Evolutionary conservation across 805 yeast species (phyloP).

Genomic region (Isabelozyma pseudorhagii): DNA sequence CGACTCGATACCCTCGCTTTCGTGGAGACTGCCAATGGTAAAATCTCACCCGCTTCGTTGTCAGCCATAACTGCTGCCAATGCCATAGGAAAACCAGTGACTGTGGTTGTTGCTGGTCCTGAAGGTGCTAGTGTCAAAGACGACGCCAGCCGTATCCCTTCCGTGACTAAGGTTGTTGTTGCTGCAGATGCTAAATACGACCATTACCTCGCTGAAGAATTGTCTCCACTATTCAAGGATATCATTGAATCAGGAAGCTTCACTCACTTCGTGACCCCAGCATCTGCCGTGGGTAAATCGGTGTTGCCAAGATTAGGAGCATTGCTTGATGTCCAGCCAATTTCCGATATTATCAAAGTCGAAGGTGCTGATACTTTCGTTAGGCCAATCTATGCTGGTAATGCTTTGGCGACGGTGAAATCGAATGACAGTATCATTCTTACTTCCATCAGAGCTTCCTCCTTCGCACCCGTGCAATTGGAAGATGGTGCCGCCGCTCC

Average conservation of each 20-base stretch:
- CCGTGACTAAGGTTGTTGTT: constrained; percentile 53
- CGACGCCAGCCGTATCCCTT: constrained; percentile 51
- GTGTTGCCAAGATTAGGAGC: constrained; percentile 87
- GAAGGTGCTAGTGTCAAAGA: constrained; percentile 47
- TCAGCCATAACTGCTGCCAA: constrained; percentile 76
- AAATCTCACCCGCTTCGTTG: constrained; percentile 64
- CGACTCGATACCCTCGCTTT: constrained; percentile 62
- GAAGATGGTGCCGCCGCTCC: constrained; percentile 39
- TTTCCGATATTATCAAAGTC: constrained; percentile 76
- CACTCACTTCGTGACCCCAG: constrained; percentile 75
- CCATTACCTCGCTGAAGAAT: constrained; percentile 74
- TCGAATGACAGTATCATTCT: constrained; percentile 63
- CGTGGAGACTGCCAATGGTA: constrained; percentile 58
- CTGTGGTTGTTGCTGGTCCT: constrained; percentile 73
- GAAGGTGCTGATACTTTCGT: constrained; percentile 68
- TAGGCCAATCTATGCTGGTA: constrained; percentile 96
- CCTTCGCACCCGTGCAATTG: constrained; percentile 47
- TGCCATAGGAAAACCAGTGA: constrained; percentile 71
- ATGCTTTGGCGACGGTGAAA: constrained; percentile 80
- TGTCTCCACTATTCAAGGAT: constrained; percentile 62
- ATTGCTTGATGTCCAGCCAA: constrained; percentile 78
- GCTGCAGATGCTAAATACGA: constrained; percentile 59
- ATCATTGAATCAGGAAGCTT: constrained; percentile 43
- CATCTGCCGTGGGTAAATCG: constrained; percentile 86
- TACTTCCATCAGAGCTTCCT: constrained; percentile 79